phyloP scores from a whole-genome alignment of 2,329 filamentous ascomycete genomes.

The Fusarium multiceps region DNA sequence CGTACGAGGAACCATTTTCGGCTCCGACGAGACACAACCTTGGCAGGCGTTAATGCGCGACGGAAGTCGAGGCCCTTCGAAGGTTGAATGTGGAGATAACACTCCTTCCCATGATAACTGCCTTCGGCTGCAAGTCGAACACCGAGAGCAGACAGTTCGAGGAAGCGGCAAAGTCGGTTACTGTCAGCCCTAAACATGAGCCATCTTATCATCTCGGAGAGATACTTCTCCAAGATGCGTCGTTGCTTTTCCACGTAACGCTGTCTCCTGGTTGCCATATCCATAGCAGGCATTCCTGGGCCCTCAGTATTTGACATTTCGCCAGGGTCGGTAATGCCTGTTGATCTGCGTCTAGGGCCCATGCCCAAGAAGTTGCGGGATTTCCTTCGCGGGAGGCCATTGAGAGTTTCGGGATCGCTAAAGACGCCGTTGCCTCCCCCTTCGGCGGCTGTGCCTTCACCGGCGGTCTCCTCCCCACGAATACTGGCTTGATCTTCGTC shows the following conservation, averaged over 20 bases:
- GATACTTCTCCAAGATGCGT: slow-evolving; percentile 86
- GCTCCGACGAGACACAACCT: slow-evolving; percentile 83
- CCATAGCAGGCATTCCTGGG: slow-evolving; percentile 62
- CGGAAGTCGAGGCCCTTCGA: slow-evolving; percentile 89
- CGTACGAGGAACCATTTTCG: slow-evolving; percentile 99
- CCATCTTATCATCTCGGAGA: slow-evolving; percentile 94
- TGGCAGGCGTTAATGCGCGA: slow-evolving; percentile 79
- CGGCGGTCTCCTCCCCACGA: slow-evolving; percentile 59
- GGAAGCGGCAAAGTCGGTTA: slow-evolving; percentile 93
- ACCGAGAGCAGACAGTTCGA: slow-evolving; percentile 93
- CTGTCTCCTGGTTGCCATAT: slow-evolving; percentile 56
- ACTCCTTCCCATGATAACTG: slow-evolving; percentile 98
- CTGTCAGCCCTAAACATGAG: slow-evolving; percentile 97
- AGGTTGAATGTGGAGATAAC: slow-evolving; percentile 90
- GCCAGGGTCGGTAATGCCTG: slow-evolving; percentile 59
- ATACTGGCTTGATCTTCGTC: slow-evolving; percentile 69
- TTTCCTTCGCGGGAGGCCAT: slow-evolving; percentile 56
- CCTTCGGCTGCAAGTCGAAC: slow-evolving; percentile 94
- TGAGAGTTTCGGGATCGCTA: slow-evolving; percentile 50
- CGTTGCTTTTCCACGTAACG: slow-evolving; percentile 85
- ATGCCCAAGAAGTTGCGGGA: slow-evolving; percentile 67
- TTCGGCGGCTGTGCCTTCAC: slow-evolving; percentile 68
- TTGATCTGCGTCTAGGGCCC: slow-evolving; percentile 61
- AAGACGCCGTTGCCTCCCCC: slow-evolving; percentile 66
- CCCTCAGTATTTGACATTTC: slow-evolving; percentile 57